Base-by-base conservation (phyloP, 306 rosid genomes). In the Pterocarpus macrocarpus region DNA sequence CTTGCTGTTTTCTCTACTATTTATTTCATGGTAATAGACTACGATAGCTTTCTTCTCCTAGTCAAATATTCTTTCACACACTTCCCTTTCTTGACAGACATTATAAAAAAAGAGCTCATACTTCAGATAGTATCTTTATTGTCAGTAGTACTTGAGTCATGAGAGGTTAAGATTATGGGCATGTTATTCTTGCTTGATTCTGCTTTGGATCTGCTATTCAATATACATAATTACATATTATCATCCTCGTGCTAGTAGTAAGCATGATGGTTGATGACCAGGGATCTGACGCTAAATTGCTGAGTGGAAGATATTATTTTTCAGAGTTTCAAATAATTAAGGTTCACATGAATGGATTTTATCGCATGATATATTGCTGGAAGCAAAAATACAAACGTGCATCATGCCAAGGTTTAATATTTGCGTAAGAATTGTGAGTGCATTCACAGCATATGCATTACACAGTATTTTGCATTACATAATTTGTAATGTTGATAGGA, bases 1-100 rank as follows among this genome's bases (percentile, higher is more conserved):
- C 91, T 95, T 75, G 91, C 91, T 47, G 71, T 71, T 65, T 95
- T 89, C 80, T 95, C 97, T 62, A 78, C 82, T 0, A 85, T 95
- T 73, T 92, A 95, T 80, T 90, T 95, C 68, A 64, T 92, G 58
- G 98, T 92, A 89, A 87, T 81, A 39, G 22, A 5, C 44, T 32
- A 41, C 59, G 22, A 50, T 69, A 63, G 7, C 75, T 64, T 34
- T 64, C 41, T 36, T 75, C 47, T 43, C 58, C 77, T 69, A 2
- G 33, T 78, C 62, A 28, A 59, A 59, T 70, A 62, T 59, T 49
- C 64, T 57, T 53, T 15, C 63, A 49, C 39, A 59, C 68, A 4
- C 57, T 13, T 61, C 11, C 61, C 52, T 80, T 4, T 13, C 63
- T 80, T 72, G 43, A 69, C 32, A 70, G 8, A 7, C 43, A 69